Base-by-base conservation (phyloP, 164 flowering plant species). In the Echeveria elegans region DNA sequence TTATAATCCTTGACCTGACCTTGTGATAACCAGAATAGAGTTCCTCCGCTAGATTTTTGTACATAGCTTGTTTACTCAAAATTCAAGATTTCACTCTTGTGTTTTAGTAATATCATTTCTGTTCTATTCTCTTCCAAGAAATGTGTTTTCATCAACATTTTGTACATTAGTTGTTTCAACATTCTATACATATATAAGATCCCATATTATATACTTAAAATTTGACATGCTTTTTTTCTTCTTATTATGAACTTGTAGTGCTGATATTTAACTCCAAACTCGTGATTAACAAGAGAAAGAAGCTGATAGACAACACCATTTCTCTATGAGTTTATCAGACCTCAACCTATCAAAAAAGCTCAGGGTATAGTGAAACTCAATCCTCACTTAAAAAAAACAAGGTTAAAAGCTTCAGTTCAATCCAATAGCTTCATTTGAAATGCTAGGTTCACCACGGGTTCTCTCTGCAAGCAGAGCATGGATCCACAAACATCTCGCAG, bases 301-400 rank as follows among this genome's bases (percentile, higher is more conserved):
- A 86, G 90, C 84, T 88, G 96, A 88, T 86, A n/a, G 91, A 78
- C 83, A 83, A 81, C 96, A 82, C 87, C 5, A 67, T 19, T 6
- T 73, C 29, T 86, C 3, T 88, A 3, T 32, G 92, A 84, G 86
- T 84, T 81, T 72, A 72, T 85, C 87, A 83, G 85, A 76, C 89
- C 48, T 78, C 65, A 64, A 11, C 59, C 75, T 82, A 66, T 2
- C 76, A 34, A 2, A 1, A 68, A 56, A 15, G 45, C 67, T 41
- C 67, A 37, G 76, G 74, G 86, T 75, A 88, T 85, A 85, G 87
- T 83, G 48, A 61, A 69, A 84, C 41, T 7, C 59, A 56, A 7
- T 5, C 3, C 2, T 16, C 11, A 43, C 5, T 16, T 4, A 9
- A 12, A 50, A 26, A 24, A 53, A 0, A 30, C 7, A 16, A 15